Percentiles rank a stretch among this genome's conserved stretches.
phyloP scores from a whole-genome alignment of 306 rosid genomes.

The Rosa lucieae region DNA sequence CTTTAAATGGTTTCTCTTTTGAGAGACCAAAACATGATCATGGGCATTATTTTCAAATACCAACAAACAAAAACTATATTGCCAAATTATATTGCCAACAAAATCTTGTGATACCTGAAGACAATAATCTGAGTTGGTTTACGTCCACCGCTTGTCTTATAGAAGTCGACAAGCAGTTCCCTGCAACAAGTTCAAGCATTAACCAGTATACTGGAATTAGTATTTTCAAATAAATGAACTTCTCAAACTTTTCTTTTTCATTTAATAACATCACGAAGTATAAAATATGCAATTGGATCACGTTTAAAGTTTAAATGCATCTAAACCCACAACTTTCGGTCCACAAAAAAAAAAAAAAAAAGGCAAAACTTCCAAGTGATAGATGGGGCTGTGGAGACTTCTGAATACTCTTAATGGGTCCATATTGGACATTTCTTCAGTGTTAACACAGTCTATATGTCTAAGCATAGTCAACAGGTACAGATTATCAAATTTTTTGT shows the following conservation, averaged over 20 bases:
- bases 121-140: slow-evolving; percentile 82
- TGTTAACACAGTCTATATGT: not conserved
- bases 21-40: not conserved
- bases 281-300: not conserved
- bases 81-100: not conserved
- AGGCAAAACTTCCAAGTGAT: not conserved
- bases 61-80: not conserved
- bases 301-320: not conserved
- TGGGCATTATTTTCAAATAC: not conserved
- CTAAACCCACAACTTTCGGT: not conserved
- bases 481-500: not conserved
- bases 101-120: slow-evolving; percentile 65
- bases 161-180: slow-evolving; percentile 88
- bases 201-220: slow-evolving; percentile 16
- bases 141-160: slow-evolving; percentile 51
- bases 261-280: not conserved
- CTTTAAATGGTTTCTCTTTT: not conserved
- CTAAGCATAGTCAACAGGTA: not conserved
- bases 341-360: not conserved
- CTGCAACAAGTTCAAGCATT: slow-evolving; percentile 45
- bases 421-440: not conserved
- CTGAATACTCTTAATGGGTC: not conserved
- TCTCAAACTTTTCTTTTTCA: not conserved
- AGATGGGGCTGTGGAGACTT: not conserved
- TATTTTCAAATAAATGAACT: not conserved